phyloP scores from a whole-genome alignment of 1,139 yeast species.

The Wickerhamiella infanticola region DNA sequence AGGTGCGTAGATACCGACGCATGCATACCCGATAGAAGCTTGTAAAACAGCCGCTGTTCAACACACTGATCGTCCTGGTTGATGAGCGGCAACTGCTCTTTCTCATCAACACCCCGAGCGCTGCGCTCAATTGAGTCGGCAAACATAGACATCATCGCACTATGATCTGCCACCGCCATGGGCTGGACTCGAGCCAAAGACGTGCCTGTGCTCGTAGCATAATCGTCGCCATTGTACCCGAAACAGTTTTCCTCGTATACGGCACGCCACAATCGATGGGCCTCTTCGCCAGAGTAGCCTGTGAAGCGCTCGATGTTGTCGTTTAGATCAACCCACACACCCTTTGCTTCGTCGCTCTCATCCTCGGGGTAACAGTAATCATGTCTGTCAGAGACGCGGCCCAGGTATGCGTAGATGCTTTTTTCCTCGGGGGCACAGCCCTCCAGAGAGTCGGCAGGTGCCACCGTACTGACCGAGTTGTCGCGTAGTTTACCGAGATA shows the following conservation, averaged over 20 bases:
- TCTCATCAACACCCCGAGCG: neutral
- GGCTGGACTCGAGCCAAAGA: neutral
- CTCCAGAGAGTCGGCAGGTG: slow-evolving; percentile 17
- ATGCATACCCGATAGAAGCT: slow-evolving; percentile 86
- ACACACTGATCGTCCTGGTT: slow-evolving; percentile 36
- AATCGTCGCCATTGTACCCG: slow-evolving; percentile 32
- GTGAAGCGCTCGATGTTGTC: slow-evolving; percentile 94
- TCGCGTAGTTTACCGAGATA: slow-evolving; percentile 47
- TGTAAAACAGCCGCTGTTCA: slow-evolving; percentile 78
- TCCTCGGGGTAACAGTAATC: slow-evolving; percentile 47
- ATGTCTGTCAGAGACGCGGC: neutral
- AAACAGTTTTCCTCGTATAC: slow-evolving; percentile 89
- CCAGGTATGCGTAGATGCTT: slow-evolving; percentile 8
- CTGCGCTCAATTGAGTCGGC: neutral
- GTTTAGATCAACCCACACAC: slow-evolving; percentile 73
- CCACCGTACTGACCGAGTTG: slow-evolving; percentile 27
- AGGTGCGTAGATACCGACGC: slow-evolving; percentile 91
- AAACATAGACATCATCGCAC: neutral
- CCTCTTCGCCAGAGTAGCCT: slow-evolving; percentile 88
- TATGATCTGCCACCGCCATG: slow-evolving; percentile 2
- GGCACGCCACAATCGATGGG: slow-evolving; percentile 84
- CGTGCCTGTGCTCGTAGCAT: slow-evolving; percentile 11
- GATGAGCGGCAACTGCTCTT: slow-evolving; percentile 13
- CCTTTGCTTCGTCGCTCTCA: slow-evolving; percentile 26
- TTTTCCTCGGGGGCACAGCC: slow-evolving; percentile 13